Evolutionary conservation across 2,329 filamentous ascomycete species (phyloP).

Genomic region (Metarhizium humberi): DNA sequence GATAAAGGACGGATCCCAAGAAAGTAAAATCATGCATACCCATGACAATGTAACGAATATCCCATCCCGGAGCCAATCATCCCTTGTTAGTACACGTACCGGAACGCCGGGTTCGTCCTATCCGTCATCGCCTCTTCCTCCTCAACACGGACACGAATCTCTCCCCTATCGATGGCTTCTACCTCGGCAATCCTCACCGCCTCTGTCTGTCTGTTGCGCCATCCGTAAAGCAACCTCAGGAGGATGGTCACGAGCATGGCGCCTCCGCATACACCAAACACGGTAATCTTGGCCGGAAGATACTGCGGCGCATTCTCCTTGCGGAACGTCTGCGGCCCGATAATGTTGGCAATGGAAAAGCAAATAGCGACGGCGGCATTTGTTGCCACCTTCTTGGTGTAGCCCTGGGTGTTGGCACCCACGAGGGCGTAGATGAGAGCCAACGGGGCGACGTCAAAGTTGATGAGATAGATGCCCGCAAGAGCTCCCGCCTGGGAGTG

Average conservation of each 20-base stretch:
- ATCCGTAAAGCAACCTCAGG: conserved; percentile 22
- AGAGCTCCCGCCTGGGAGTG: conserved; percentile 9
- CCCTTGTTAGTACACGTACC: conserved; percentile 12
- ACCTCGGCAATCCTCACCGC: conserved; percentile 12
- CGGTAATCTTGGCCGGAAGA: conserved; percentile 38
- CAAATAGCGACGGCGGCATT: conserved; percentile 34
- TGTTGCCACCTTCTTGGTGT: conserved; percentile 34
- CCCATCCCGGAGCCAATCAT: too few relatives aligned
- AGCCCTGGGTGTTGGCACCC: conserved; percentile 35
- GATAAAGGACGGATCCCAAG: not conserved
- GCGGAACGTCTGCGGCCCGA: conserved; percentile 14
- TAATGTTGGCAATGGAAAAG: conserved; percentile 36
- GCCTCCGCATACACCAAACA: conserved; percentile 34
- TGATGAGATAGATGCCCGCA: conserved; percentile 19
- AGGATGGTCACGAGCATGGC: conserved; percentile 18
- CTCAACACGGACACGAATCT: conserved; percentile 12
- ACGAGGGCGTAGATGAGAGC: conserved; percentile 43
- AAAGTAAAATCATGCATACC: too few relatives aligned
- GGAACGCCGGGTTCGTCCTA: conserved; percentile 18
- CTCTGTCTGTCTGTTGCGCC: conserved; percentile 19
- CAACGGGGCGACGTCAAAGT: conserved; percentile 41
- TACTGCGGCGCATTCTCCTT: conserved; percentile 38
- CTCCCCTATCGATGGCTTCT: conserved; percentile 7
- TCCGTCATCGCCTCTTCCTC: conserved; percentile 22
- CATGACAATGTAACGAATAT: too few relatives aligned